These are phyloP conservation scores for Nicotiana knightiana DNA, from an alignment of 257 asterid species.

Conservation along the genomic window DNA sequence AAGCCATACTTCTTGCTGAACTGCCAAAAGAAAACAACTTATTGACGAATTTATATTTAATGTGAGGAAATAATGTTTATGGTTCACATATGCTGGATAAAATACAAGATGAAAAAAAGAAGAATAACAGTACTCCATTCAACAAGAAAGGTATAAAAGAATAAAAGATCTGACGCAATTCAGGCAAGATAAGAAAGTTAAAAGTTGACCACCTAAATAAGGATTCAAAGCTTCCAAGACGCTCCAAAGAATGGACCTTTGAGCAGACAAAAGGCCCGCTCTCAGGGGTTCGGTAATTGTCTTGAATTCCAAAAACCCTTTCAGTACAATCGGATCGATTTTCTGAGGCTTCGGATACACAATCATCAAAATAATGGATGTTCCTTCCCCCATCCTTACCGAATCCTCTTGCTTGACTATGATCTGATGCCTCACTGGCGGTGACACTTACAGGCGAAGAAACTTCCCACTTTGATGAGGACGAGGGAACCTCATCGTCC, in stretches of 20 bases:
- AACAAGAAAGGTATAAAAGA: constrained; percentile 13
- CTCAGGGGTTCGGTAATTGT: constrained; percentile 34
- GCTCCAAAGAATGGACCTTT: constrained; percentile 34
- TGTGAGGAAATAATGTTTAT: background rate
- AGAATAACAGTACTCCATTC: constrained; percentile 13
- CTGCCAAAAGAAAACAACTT: constrained; percentile 49
- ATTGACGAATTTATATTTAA: constrained; percentile 7
- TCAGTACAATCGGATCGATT: constrained; percentile 27
- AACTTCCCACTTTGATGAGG: constrained; percentile 48
- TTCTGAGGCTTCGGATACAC: constrained; percentile 41
- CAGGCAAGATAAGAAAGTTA: background rate
- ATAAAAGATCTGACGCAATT: background rate
- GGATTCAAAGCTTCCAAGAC: constrained; percentile 53
- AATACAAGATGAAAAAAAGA: background rate
- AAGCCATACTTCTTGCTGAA: constrained; percentile 57
- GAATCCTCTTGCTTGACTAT: constrained; percentile 34
- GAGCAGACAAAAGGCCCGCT: constrained; percentile 23
- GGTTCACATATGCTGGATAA: background rate
- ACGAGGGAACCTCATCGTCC: constrained; percentile 48
- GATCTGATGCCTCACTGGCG: constrained; percentile 55
- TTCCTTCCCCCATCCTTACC: constrained; percentile 44
- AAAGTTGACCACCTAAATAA: constrained; percentile 57
- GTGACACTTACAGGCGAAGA: constrained; percentile 43
- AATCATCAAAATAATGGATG: constrained; percentile 32
- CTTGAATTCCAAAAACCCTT: constrained; percentile 15